phyloP scores from a whole-genome alignment of 2,329 filamentous ascomycete species.

The Nannizziopsis barbatae region DNA sequence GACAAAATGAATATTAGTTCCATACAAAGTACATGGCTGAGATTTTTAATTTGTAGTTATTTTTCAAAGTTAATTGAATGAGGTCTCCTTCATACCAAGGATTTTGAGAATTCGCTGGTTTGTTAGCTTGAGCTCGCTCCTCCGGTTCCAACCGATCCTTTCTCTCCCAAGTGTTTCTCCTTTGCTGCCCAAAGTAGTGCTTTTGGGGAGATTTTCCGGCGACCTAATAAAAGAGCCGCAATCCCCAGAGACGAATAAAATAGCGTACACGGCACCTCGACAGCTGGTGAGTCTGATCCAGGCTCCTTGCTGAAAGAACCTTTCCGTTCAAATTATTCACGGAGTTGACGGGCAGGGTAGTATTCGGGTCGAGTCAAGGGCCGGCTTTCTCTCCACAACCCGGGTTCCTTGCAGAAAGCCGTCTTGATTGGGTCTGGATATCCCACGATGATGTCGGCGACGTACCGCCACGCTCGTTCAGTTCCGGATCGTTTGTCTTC shows the following conservation, averaged over 20 bases:
- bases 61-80: too few species aligned
- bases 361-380: neutral
- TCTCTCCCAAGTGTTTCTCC: too few species aligned
- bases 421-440: constrained; percentile 11
- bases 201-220: neutral
- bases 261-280: neutral
- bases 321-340: neutral
- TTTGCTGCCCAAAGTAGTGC: constrained; percentile 12
- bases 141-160: too few species aligned
- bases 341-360: neutral
- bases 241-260: neutral
- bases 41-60: too few species aligned
- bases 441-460: constrained; percentile 13
- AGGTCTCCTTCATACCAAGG: too few species aligned
- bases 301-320: neutral
- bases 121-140: too few species aligned
- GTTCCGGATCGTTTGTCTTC: constrained; percentile 2
- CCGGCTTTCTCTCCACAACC: neutral
- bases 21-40: too few species aligned
- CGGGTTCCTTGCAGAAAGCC: constrained; percentile 15
- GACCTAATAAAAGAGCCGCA: constrained; percentile 6
- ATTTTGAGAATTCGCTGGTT: too few species aligned
- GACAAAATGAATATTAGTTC: too few species aligned
- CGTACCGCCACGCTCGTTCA: constrained; percentile 11
- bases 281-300: neutral